Base-by-base conservation (phyloP, 768 basidiomycete genomes). In the Boletus reticulatus region DNA sequence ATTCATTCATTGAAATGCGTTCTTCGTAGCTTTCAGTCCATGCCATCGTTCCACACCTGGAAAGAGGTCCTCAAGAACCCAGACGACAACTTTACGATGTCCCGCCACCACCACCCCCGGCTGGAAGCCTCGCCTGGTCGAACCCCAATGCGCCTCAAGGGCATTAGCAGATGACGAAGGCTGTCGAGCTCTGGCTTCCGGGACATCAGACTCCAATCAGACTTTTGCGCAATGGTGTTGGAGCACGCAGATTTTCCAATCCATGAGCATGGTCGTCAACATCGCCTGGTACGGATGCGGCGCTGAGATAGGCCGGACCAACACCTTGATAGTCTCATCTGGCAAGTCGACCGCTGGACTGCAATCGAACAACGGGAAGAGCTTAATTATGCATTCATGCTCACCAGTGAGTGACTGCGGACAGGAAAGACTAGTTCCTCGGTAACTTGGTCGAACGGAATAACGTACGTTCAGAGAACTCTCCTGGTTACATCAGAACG, bases 221-320 rank as follows among this genome's bases (percentile, higher is more conserved):
- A 84, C 82, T 0, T 84, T 85, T 64, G 79, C 83, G 0, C 81
- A 84, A 62, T 84, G 82, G 82, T 83, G 80, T 67, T 85, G 76
- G 73, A 82, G 80, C 66, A 84, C 83, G 4, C 83, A 84, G 59
- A 59, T 84, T 19, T 84, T 84, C 78, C 83, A 84, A 59, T 72
- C 78, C 19, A 77, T 84, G 75, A 78, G 79, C 43, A 83, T 84
- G 73, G 73, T 77, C n/a, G 74, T 81, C n/a, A 72, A 84, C 62
- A 77, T 84, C 41, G 77, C 81, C 7, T 84, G 76, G 73, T 85
- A 85, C 67, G 73, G 83, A 36, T 79, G 77, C 34, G 82, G 83
- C n/a, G 80, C 83, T 0, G 83, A 83, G 8, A 73, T 74, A 45
- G 77, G 78, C 53, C 27, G 8, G 82, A 84, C 67, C 79, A 83